Conservation (phyloP, 208 protist genomes). For the Strigomonas culicis region DNA sequence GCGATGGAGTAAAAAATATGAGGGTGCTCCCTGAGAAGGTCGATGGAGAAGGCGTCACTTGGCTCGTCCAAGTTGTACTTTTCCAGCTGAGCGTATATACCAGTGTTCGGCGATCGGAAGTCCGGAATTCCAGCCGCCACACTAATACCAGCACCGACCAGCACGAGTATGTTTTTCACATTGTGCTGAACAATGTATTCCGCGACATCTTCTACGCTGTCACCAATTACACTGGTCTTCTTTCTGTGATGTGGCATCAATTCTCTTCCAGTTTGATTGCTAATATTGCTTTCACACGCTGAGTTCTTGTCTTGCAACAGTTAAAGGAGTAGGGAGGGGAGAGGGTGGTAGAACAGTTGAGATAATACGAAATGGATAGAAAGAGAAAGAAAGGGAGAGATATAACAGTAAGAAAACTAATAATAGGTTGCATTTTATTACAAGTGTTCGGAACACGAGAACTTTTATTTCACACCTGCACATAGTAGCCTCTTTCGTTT, state of each 20-base stretch:
- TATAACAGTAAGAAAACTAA: neutral
- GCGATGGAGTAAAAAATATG: conserved; percentile 91
- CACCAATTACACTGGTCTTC: neutral
- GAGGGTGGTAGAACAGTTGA: neutral
- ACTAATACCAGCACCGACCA: conserved; percentile 90
- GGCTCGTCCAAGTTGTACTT: conserved; percentile 92
- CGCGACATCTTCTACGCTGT: conserved; percentile 27
- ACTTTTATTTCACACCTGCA: too few species aligned
- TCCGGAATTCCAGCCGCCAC: conserved; percentile 94
- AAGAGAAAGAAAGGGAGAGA: neutral
- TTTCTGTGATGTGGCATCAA: too few species aligned
- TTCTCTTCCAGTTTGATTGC: too few species aligned
- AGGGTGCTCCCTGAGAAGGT: conserved; percentile 84
- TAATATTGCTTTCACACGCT: too few species aligned
- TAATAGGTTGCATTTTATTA: neutral
- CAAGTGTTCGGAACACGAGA: too few species aligned
- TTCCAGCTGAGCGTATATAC: conserved; percentile 88
- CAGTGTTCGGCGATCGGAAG: conserved; percentile 90
- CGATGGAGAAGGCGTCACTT: conserved; percentile 87
- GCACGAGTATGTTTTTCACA: conserved; percentile 83
- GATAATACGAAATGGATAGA: neutral
- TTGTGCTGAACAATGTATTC: conserved; percentile 58
- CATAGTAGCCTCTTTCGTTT: too few species aligned
- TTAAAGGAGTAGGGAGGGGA: too few species aligned
- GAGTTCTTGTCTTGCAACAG: too few species aligned